Evolutionary conservation across 2,329 filamentous ascomycete genomes (phyloP).

Genomic region (Dissoconium aciculare): DNA sequence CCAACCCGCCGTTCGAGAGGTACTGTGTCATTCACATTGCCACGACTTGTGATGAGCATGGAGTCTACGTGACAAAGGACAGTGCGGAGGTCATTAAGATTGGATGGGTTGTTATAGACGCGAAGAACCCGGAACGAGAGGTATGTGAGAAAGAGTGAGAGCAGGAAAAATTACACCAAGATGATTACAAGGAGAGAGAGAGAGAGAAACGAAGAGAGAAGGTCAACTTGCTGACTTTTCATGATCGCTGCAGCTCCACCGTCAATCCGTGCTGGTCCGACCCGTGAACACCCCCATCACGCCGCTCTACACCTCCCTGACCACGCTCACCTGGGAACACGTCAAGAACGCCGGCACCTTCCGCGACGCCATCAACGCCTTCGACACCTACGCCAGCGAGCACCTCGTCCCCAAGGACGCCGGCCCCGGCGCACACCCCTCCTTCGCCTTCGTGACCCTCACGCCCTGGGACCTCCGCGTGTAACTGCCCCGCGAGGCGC

Average conservation of each 20-base stretch:
- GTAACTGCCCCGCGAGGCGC: slow-evolving; percentile 89
- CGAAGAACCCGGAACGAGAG: slow-evolving; percentile 22
- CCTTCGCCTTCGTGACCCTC: slow-evolving; percentile 96
- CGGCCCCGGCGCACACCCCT: slow-evolving; percentile 28
- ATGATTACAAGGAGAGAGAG: no score
- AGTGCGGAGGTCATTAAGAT: slow-evolving; percentile 98
- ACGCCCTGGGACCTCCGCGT: slow-evolving; percentile 98
- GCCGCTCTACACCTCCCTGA: slow-evolving; percentile 93
- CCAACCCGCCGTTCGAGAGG: slow-evolving; percentile 49
- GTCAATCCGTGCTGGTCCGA: slow-evolving; percentile 93
- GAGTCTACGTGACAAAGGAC: slow-evolving; percentile 98
- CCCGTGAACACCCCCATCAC: slow-evolving; percentile 98
- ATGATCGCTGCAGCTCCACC: slow-evolving; percentile 57
- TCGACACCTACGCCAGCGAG: slow-evolving; percentile 85
- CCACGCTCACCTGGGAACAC: slow-evolving; percentile 97
- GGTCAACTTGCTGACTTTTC: no score
- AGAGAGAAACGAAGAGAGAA: no score
- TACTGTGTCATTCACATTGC: slow-evolving; percentile 98
- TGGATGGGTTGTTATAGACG: slow-evolving; percentile 66
- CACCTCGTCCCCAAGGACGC: slow-evolving; percentile 80
- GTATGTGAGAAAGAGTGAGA: slow-evolving; percentile 15
- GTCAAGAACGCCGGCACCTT: slow-evolving; percentile 95
- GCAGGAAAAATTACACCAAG: slow-evolving; percentile 5
- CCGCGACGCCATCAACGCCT: slow-evolving; percentile 88
- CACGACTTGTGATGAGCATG: slow-evolving; percentile 97